These are phyloP conservation scores for Zygotorulaspora florentina DNA, from an alignment of 805 yeast genomes.

Conservation along the genomic window DNA sequence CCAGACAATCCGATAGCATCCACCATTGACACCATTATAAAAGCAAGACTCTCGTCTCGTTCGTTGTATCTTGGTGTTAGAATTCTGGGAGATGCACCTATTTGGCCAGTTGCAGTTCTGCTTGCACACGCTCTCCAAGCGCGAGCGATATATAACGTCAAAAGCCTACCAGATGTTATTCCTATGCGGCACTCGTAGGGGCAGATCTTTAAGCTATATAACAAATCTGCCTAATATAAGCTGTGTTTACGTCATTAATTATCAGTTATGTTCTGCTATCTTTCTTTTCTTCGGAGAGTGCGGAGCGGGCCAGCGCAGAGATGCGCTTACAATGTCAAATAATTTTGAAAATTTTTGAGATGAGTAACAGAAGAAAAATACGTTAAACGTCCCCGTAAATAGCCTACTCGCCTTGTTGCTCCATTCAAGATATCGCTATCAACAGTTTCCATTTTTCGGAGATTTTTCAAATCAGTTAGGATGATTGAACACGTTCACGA, in stretches of 20 bases:
- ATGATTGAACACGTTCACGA: constrained; percentile 5
- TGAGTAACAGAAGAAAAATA: neutral
- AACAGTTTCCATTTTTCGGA: neutral
- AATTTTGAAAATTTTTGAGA: neutral
- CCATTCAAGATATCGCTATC: constrained; percentile 6
- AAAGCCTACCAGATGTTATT: neutral
- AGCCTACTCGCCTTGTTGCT: neutral
- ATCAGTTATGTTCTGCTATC: too few species aligned
- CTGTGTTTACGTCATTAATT: too few species aligned
- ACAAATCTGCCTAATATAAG: too few species aligned
- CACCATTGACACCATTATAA: constrained; percentile 45
- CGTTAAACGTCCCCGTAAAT: neutral
- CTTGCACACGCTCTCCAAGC: constrained; percentile 77
- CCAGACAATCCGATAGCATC: constrained; percentile 42
- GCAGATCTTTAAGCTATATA: too few species aligned
- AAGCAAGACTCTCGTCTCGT: constrained; percentile 50
- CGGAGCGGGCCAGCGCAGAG: too few species aligned
- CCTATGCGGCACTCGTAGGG: too few species aligned
- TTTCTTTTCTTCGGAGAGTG: too few species aligned
- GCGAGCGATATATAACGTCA: constrained; percentile 44
- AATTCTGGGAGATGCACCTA: constrained; percentile 78
- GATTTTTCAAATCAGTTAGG: constrained; percentile 1
- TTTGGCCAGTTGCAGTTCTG: constrained; percentile 77
- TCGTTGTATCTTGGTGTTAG: constrained; percentile 67
- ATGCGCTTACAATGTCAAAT: too few species aligned